Percentiles rank a stretch among this genome's conserved stretches.
These are phyloP conservation scores for Peronosclerospora sorghi DNA, from an alignment of 352 stramenopile genomes.

Conservation along the genomic window DNA sequence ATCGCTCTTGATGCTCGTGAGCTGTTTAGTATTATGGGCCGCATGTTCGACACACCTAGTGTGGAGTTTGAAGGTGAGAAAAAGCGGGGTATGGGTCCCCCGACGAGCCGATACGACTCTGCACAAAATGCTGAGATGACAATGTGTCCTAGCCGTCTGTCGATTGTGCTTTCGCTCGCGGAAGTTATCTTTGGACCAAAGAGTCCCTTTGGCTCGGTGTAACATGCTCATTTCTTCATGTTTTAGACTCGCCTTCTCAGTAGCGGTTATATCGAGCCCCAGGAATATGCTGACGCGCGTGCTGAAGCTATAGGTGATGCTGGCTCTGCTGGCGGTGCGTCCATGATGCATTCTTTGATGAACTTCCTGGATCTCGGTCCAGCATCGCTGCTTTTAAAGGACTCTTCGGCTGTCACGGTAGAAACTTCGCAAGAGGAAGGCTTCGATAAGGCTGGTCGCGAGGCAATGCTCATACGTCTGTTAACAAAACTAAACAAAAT, in stretches of 20 bases:
- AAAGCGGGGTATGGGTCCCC: slow-evolving; percentile 42
- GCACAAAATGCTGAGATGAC: no score
- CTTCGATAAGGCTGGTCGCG: no score
- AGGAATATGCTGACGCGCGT: slow-evolving; percentile 71
- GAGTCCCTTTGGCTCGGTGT: slow-evolving; percentile 60
- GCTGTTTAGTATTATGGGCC: no score
- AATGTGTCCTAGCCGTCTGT: no score
- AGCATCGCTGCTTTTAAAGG: slow-evolving; percentile 43
- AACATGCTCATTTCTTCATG: slow-evolving; percentile 85
- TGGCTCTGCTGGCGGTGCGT: slow-evolving; percentile 24
- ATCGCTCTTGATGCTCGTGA: no score
- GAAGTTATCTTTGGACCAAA: slow-evolving; percentile 48
- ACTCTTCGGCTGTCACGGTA: slow-evolving; percentile 31
- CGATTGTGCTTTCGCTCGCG: no score
- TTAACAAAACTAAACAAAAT: slow-evolving; percentile 77
- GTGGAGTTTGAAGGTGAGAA: no score
- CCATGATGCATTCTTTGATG: no score
- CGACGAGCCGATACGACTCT: slow-evolving; percentile 58
- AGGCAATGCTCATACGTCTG: no score
- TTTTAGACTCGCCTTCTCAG: slow-evolving; percentile 78
- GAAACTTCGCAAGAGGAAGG: no score
- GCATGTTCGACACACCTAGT: no score
- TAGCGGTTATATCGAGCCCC: slow-evolving; percentile 67
- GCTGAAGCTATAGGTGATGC: slow-evolving; percentile 38
- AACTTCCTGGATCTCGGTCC: no score